phyloP scores from a whole-genome alignment of 192 early-diverging fungal species.

The Piromyces finnis region DNA sequence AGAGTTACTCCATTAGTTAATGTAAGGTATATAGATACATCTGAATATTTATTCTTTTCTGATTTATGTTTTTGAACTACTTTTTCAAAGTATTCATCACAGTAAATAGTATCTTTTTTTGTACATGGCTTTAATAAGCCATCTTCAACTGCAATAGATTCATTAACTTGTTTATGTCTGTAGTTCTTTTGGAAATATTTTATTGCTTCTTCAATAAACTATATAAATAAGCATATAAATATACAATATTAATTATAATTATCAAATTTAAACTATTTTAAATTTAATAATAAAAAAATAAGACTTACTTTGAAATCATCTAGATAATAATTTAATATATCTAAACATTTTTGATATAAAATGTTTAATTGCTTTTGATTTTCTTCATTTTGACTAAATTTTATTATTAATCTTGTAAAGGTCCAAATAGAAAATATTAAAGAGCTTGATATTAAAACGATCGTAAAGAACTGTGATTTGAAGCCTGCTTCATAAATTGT shows the following conservation, averaged over 20 bases:
- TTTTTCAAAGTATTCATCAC: neutral
- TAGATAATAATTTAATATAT: neutral
- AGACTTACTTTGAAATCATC: neutral
- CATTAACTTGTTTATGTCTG: neutral
- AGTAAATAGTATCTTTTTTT: neutral
- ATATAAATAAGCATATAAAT: no score
- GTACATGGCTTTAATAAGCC: neutral
- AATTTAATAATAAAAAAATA: no score
- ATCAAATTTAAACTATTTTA: no score
- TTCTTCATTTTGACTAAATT: neutral
- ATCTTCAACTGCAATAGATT: neutral
- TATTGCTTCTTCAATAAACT: neutral
- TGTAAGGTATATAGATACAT: neutral
- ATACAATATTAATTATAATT: no score
- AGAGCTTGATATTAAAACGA: neutral
- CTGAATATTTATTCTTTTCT: neutral
- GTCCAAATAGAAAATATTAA: neutral
- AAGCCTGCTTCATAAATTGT: neutral
- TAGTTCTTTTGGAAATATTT: neutral
- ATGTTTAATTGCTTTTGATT: neutral
- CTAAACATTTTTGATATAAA: neutral
- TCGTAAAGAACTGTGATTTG: neutral
- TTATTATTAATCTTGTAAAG: neutral
- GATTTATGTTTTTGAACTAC: neutral
- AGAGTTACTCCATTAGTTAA: neutral